These are phyloP conservation scores for Fusarium papillatum DNA, from an alignment of 2,329 filamentous ascomycete species.

Conservation along the genomic window DNA sequence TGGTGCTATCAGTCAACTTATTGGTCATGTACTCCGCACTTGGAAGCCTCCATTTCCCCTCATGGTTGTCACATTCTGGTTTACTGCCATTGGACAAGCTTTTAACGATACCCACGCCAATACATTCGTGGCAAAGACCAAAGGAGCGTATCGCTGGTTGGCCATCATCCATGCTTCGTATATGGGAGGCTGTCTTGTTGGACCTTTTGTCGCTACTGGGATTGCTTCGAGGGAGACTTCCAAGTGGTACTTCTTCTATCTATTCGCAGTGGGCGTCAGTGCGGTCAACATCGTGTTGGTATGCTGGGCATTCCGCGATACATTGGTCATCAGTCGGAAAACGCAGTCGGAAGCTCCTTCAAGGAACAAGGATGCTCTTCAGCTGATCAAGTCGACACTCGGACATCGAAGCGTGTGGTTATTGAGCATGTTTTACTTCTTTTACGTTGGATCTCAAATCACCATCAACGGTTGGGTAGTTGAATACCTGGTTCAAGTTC, in stretches of 20 bases:
- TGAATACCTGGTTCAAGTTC: slow-evolving; percentile 70
- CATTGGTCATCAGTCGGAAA: not conserved
- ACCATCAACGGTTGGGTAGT: slow-evolving; percentile 73
- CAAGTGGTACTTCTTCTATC: not conserved
- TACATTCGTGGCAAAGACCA: not conserved
- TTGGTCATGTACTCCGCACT: not conserved
- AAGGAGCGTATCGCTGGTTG: not conserved
- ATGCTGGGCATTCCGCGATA: not conserved
- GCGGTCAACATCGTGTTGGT: not conserved
- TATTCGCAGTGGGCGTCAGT: not conserved
- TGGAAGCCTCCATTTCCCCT: slow-evolving; percentile 2
- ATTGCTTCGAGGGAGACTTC: not conserved
- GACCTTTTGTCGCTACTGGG: not conserved
- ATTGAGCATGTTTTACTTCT: slow-evolving; percentile 73
- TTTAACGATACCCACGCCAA: not conserved
- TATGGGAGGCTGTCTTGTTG: not conserved
- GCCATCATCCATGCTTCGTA: not conserved
- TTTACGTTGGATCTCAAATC: slow-evolving; percentile 66
- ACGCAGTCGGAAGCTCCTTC: not conserved
- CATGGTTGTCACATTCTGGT: slow-evolving; percentile 1
- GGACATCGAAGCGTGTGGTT: slow-evolving; percentile 65
- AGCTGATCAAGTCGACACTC: slow-evolving; percentile 56
- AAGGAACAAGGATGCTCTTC: not conserved
- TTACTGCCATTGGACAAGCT: not conserved
- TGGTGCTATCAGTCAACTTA: not conserved